phyloP scores from a whole-genome alignment of 345 rosid species.

The Turnera subulata region DNA sequence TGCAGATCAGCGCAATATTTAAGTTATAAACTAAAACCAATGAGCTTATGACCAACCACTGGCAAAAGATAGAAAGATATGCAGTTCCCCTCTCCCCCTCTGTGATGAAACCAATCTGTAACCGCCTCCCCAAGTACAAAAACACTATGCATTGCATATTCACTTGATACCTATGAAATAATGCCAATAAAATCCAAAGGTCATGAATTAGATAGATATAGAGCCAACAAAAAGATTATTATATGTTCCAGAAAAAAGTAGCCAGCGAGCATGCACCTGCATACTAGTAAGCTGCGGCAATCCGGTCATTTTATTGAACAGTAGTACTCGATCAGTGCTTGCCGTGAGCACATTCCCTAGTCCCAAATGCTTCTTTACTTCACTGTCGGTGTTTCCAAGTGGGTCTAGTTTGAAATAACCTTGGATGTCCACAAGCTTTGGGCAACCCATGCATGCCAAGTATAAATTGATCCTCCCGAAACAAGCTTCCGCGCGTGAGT shows the following conservation, averaged over 20 bases:
- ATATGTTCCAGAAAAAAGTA: conserved; percentile 2
- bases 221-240: too few relatives aligned
- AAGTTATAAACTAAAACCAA: too few relatives aligned
- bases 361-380: too few relatives aligned
- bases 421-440: too few relatives aligned
- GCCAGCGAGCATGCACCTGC: too few relatives aligned
- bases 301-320: too few relatives aligned
- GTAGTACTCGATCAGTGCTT: too few relatives aligned
- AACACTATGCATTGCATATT: conserved; percentile 15
- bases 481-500: conserved; percentile 3
- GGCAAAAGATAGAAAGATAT: conserved; percentile 10
- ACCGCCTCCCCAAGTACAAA: conserved; percentile 16
- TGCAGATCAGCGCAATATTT: background rate
- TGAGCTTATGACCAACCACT: background rate
- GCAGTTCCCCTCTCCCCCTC: background rate
- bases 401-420: too few relatives aligned
- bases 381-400: too few relatives aligned
- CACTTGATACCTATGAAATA: conserved; percentile 9
- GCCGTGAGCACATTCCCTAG: too few relatives aligned
- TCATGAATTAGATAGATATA: too few relatives aligned
- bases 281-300: too few relatives aligned
- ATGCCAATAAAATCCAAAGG: background rate
- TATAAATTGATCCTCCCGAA: background rate
- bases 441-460: conserved; percentile 21
- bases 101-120: conserved; percentile 17